Evolutionary conservation across 495 filamentous ascomycete genomes (phyloP), one percentile per base, ranked within the genome.

Genomic region (Tetracladium marchalianum): DNA sequence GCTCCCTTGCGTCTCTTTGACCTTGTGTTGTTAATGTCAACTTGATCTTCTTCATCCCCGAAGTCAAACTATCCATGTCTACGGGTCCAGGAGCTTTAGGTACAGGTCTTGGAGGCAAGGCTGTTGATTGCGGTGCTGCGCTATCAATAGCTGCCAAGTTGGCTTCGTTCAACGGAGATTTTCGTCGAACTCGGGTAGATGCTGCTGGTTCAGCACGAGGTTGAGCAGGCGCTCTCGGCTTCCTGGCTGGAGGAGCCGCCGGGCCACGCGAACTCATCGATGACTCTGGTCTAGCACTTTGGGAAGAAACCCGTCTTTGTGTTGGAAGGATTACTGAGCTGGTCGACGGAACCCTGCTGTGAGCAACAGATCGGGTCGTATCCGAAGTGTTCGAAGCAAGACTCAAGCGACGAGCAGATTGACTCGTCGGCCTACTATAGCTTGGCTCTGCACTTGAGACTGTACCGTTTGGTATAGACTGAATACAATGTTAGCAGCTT

Each of bases 11-110:
- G 31, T 84, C 82, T 44, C 81, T 73, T 56, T 86, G 81, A 46
- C 87, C 79, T 18, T 81, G 77, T 0, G 82, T 77, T 0, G 85
- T 69, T 35, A 90, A 68, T 36, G 80, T 85, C 39, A 93, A 68
- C 54, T 82, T 90, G 52, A 93, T 80, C 52, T 79, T 84, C 54
- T 81, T 81, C 61, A 90, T 71, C 11, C 77, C 77, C n/a, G 71
- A 67, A 0, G 83, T 72, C 27, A 92, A 63, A 16, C 63, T 67
- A 41, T 90, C 82, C 16, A 90, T 59, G 35, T 74, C 74, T 33
- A 62, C 71, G 47, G 31, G 39, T 35, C 44, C 15, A 31, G 50
- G 31, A 17, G 9, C 33, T 2, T 38, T 12, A n/a, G 35, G 15
- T 24, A 40, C 39, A 9, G 33, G 43, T 7, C 22, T 27, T 1